A percentile compares a stretch with the other conserved stretches of the same genome.
These are phyloP conservation scores for Azolla pinnata DNA, from an alignment of 75 land plant genomes.

Conservation along the genomic window DNA sequence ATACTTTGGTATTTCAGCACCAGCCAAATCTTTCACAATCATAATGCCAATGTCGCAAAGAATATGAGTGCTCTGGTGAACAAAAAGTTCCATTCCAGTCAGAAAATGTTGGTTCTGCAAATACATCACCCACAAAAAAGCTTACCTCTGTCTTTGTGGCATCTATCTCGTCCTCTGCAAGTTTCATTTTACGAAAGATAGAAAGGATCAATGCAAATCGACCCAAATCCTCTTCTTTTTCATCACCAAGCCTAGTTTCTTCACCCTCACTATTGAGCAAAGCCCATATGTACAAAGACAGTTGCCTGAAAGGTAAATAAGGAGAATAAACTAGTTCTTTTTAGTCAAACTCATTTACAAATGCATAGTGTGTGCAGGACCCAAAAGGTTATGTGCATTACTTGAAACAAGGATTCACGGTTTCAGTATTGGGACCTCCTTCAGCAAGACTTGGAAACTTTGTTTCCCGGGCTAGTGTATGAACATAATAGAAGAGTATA, in stretches of 20 bases:
- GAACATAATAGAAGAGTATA: constrained; percentile 60
- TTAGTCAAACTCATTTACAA: too few species aligned
- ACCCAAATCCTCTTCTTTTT: constrained; percentile 29
- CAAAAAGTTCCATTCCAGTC: neutral
- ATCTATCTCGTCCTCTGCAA: constrained; percentile 58
- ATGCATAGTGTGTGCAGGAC: too few species aligned
- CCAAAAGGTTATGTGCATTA: too few species aligned
- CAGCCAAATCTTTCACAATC: constrained; percentile 39
- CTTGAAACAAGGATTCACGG: constrained; percentile 63
- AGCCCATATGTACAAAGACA: constrained; percentile 57
- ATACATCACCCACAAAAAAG: neutral
- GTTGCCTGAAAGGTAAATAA: constrained; percentile 45
- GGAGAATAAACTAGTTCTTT: too few species aligned
- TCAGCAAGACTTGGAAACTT: constrained; percentile 48
- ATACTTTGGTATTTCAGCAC: constrained; percentile 10
- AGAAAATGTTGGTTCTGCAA: neutral
- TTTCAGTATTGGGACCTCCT: constrained; percentile 38
- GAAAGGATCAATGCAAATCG: constrained; percentile 35
- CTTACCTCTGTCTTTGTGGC: constrained; percentile 44
- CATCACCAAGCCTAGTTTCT: constrained; percentile 18
- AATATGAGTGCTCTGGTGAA: constrained; percentile 42
- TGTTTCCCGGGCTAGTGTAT: constrained; percentile 70
- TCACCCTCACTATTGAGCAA: constrained; percentile 51
- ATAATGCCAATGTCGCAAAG: constrained; percentile 64
- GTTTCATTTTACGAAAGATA: constrained; percentile 59